Conservation (phyloP, 2,329 filamentous ascomycete genomes). For the Calonectria pseudoturangicola region DNA sequence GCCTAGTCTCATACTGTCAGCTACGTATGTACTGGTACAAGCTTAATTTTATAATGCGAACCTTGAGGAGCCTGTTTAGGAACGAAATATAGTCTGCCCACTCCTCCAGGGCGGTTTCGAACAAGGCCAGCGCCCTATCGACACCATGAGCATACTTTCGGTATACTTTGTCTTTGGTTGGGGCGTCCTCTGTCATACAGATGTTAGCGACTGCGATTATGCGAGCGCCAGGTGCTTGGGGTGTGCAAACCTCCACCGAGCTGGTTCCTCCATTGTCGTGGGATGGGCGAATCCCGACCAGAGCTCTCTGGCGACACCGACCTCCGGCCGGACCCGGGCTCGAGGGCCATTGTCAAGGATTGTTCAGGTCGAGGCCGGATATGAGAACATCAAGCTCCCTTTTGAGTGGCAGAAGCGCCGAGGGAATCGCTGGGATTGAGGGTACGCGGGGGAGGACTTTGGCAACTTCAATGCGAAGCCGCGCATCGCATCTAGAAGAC, state of each 20-base stretch:
- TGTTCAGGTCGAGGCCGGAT: constrained; percentile 42
- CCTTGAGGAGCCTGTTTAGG: constrained; percentile 91
- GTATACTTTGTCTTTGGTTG: constrained; percentile 80
- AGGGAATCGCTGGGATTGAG: constrained; percentile 44
- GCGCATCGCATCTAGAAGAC: constrained; percentile 53
- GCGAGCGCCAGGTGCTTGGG: background rate
- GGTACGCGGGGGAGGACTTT: constrained; percentile 35
- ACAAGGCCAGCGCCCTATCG: constrained; percentile 90
- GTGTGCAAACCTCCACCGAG: constrained; percentile 81
- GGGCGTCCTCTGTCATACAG: constrained; percentile 69
- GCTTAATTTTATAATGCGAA: constrained; percentile 59
- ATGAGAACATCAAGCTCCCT: constrained; percentile 51
- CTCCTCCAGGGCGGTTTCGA: constrained; percentile 95
- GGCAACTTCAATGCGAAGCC: constrained; percentile 45
- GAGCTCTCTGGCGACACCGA: constrained; percentile 88
- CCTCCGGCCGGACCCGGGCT: constrained; percentile 73
- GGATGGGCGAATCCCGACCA: constrained; percentile 84
- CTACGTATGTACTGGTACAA: background rate
- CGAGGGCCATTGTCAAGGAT: constrained; percentile 76
- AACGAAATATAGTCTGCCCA: constrained; percentile 99
- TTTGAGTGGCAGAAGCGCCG: constrained; percentile 37
- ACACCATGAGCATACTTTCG: constrained; percentile 93
- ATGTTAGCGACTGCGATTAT: constrained; percentile 36
- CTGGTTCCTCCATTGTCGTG: constrained; percentile 85
- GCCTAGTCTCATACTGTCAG: constrained; percentile 72